Percentiles rank a stretch among this genome's conserved stretches.
phyloP scores from a whole-genome alignment of 352 stramenopile genomes.

The Globisporangium cylindrosporum region DNA sequence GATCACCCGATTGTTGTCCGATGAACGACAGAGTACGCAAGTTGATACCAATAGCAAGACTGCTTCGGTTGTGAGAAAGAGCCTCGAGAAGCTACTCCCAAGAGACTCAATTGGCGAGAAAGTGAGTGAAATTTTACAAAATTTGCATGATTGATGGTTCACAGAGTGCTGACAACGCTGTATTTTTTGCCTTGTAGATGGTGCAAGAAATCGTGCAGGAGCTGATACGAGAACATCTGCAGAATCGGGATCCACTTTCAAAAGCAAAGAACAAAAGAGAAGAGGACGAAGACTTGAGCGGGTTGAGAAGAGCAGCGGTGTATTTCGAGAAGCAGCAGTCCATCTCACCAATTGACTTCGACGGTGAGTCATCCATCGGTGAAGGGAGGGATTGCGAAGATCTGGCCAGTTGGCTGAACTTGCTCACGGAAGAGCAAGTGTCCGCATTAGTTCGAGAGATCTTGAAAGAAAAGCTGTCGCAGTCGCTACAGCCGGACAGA shows the following conservation, averaged over 20 bases:
- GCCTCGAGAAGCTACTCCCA: conserved; percentile 33
- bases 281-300: conserved; percentile 26
- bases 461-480: conserved; percentile 27
- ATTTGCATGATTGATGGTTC: background rate
- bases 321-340: conserved; percentile 28
- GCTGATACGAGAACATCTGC: conserved; percentile 29
- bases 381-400: conserved; percentile 8
- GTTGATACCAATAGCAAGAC: background rate
- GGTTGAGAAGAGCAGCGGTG: conserved; percentile 30
- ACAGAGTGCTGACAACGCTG: background rate
- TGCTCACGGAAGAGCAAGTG: conserved; percentile 52
- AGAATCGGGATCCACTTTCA: background rate
- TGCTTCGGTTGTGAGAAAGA: conserved; percentile 24
- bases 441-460: conserved; percentile 37
- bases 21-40: background rate
- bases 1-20: conserved; percentile 28
- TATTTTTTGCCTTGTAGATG: conserved; percentile 8
- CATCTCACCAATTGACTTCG: background rate
- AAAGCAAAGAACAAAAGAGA: background rate
- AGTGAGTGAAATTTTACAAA: conserved; percentile 5
- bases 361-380: background rate
- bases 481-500: background rate
- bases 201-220: conserved; percentile 36
- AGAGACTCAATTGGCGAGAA: conserved; percentile 27
- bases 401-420: conserved; percentile 26